phyloP scores from a whole-genome alignment of 2,329 filamentous ascomycete species.

The Diaporthe vaccinii region DNA sequence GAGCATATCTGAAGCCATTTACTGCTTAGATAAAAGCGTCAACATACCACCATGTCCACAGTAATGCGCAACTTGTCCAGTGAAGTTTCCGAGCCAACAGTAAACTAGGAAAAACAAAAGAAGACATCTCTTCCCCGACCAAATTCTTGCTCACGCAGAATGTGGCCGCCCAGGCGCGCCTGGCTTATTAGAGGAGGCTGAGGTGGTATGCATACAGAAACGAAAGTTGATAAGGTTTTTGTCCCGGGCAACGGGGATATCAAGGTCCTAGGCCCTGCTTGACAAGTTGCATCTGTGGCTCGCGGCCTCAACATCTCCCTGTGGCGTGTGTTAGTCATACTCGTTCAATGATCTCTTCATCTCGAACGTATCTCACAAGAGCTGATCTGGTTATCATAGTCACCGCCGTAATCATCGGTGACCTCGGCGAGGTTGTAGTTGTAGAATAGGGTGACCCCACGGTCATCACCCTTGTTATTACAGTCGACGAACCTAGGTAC shows the following conservation, averaged over 20 bases:
- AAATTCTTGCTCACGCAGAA: neutral
- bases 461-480: conserved; percentile 8
- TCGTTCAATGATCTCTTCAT: rapidly evolving
- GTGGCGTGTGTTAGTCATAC: neutral
- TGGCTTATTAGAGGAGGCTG: neutral
- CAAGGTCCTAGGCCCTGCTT: neutral
- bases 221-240: rapidly evolving
- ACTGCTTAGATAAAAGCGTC: neutral
- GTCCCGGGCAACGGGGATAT: no score
- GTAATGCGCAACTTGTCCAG: neutral
- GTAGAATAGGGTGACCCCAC: neutral
- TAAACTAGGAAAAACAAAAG: neutral
- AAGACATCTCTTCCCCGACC: neutral
- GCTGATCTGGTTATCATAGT: conserved; percentile 12
- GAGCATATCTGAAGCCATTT: neutral
- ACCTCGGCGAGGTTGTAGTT: conserved; percentile 5
- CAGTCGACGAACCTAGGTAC: neutral
- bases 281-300: neutral
- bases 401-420: neutral
- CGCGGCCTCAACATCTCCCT: conserved; percentile 6
- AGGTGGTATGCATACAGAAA: no score
- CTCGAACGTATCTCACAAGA: neutral
- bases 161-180: neutral
- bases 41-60: neutral
- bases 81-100: neutral